Evolutionary conservation across 2,329 filamentous ascomycete species (phyloP), one percentile per base, ranked within the genome.

Genomic region (Apiospora aurea): DNA sequence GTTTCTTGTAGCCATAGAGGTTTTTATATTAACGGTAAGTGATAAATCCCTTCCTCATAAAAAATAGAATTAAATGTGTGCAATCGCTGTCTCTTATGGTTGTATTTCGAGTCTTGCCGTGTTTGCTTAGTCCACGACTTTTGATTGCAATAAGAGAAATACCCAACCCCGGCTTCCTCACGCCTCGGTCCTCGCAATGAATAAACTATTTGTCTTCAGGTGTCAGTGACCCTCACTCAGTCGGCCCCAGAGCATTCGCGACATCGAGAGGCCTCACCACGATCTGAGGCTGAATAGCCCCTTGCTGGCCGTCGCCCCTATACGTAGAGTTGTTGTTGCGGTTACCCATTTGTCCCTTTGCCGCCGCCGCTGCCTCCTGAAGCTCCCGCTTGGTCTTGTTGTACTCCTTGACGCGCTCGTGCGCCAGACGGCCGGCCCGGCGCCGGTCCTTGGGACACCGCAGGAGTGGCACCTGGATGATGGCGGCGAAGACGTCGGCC

Each of bases 381-480:
- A 82, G 72, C 47, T 80, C 81, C 74, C 81, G 83, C 78, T 83
- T 85, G 26, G 81, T 79, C 74, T 78, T 82, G 64, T 79, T 82
- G 72, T 85, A 87, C 74, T 86, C 83, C 72, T 81, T 83, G 73
- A 85, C 79, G 46, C 84, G 79, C 26, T 78, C 77, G 10, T 81
- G 84, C 5, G 81, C 85, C 43, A 86, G 76, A 53, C 78, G 81
- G 7, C 84, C 84, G 67, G 83, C 78, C 71, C 82, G 78, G 51
- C 82, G 81, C 71, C 84, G 81, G 74, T 87, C 85, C 1, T 82
- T 83, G 8, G 84, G 82, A 73, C 83, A 84, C 10, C 85, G 82
- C 18, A 87, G 79, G 49, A 87, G 78, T 1, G 86, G 86, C 5
- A 87, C 80, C 73, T 86, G 83, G 16, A 87, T 83, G 69, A 87